Evolutionary conservation across 371 early-diverging fungal genomes (phyloP), one percentile per base, ranked within the genome.

Genomic region (Saksenaea vasiformis): DNA sequence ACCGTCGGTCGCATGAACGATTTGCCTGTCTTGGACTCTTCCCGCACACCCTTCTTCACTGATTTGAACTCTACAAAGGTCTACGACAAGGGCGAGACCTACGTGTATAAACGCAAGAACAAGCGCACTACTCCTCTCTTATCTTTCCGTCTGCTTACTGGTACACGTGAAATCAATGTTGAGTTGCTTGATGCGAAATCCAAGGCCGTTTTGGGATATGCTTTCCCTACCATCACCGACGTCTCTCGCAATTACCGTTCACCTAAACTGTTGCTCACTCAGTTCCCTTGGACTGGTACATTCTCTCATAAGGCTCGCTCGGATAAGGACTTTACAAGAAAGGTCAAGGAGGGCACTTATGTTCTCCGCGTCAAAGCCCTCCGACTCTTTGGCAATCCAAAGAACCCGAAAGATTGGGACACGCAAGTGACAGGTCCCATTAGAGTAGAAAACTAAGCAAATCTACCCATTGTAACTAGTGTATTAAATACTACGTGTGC

Each of bases 1-100:
- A 56, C 85, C 26, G 76, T 73, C 55, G 87, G 87, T 14, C 71
- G 73, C 41, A 64, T 80, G 64, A 58, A 63, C 58, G 61, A 72
- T n/a, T 69, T 76, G 22, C 72, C 76, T 41, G 56, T 76, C 56
- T 70, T 69, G 44, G 72, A 72, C 26, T 19, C 39, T 0, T 62
- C 77, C 5, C 77, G 58, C 15, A 60, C 60, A 39, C 72, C 70
- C 31, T 62, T 43, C 3, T 41, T 72, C 27, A 57, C 64, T 58
- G 64, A 65, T 36, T 7, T 5, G 19, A 43, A 47, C 9, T n/a
- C 41, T 3, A 61, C 44, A 28, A 60, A 54, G 3, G 56, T 66
- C 24, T 74, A 74, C 47, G 53, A 54, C 5, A 13, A 19, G 2
- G 59, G 51, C 8, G 66, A 74, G 36, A 76, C 72, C 15, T 70